Evolutionary conservation across 2,329 filamentous ascomycete species (phyloP).

Genomic region (Colletotrichum graminicola): DNA sequence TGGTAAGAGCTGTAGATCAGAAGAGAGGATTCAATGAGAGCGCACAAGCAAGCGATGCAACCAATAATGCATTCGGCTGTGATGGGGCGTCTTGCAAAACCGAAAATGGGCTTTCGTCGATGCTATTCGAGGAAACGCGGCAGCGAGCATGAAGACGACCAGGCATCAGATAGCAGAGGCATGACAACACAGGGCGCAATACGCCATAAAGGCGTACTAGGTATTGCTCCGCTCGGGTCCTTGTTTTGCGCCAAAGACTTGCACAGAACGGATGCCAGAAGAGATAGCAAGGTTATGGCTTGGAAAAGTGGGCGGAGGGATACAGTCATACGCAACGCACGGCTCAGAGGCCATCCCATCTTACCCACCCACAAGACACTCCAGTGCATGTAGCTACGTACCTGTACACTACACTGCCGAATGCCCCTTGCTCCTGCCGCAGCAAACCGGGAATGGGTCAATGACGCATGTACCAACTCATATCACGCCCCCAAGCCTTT

Average conservation of each 20-base stretch:
- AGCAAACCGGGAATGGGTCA: slow-evolving; percentile 42
- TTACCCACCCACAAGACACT: slow-evolving; percentile 18
- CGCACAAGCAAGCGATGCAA: not conserved
- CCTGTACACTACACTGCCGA: not conserved
- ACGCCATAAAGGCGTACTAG: slow-evolving; percentile 3
- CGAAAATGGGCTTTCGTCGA: slow-evolving; percentile 5
- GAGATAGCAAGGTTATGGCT: slow-evolving; percentile 22
- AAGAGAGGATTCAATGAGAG: not conserved
- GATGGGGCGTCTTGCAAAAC: slow-evolving; percentile 18
- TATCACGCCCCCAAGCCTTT: slow-evolving; percentile 34
- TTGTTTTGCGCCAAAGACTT: slow-evolving; percentile 9
- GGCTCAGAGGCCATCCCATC: slow-evolving; percentile 29
- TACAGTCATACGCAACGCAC: slow-evolving; percentile 30
- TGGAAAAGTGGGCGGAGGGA: slow-evolving; percentile 12
- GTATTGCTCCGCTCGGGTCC: slow-evolving; percentile 21
- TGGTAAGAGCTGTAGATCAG: slow-evolving; percentile 25
- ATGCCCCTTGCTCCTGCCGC: slow-evolving; percentile 38
- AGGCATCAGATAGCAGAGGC: slow-evolving; percentile 1
- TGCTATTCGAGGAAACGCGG: slow-evolving; percentile 24
- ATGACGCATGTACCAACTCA: slow-evolving; percentile 41
- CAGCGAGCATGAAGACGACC: slow-evolving; percentile 5
- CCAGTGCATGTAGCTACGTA: slow-evolving; percentile 5
- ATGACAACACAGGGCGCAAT: slow-evolving; percentile 17
- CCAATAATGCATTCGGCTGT: not conserved
- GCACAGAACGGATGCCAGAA: not conserved